Base-by-base conservation (phyloP, 768 basidiomycete species). In the Kwoniella europaea region DNA sequence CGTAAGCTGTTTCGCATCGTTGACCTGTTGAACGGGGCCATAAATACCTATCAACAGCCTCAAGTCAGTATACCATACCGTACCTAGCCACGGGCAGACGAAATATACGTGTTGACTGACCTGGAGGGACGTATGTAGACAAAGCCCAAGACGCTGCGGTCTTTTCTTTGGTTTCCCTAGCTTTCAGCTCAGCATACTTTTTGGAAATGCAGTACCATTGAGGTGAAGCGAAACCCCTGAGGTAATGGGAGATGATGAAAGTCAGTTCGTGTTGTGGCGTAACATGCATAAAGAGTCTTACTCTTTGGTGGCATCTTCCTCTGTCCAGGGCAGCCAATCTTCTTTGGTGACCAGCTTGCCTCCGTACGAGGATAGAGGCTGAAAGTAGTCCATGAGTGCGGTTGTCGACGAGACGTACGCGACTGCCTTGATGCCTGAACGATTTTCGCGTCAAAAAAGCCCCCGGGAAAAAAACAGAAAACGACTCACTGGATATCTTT, bases 171-270 rank as follows among this genome's bases (percentile, higher is more conserved):
- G 43, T 42, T 73, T 76, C 71, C 20, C 61, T 22, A 2, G 80
- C 78, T 9, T 78, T 71, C 16, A 65, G 53, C 56, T 79, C 80
- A 43, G 78, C 76, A 24, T 71, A 68, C 71, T 76, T 79, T 71
- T 81, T 81, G 57, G 79, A 79, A 24, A 73, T 67, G 71, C 67
- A 70, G 65, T 81, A 81, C 77, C 77, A 80, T 9, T 61, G 35
- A 18, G 43, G 44, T 1, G 63, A 60, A 18, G 27, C 50, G 29
- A 43, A 46, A 10, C 42, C 63, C 12, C 63, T 61, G 35, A 35
- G 35, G 35, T 35, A 43, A 4, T 22, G 22, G 22, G 20, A 22
- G 18, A 43, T 22, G 46, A 12, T 13, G 18, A 18, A 59, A 61
- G n/a, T 41, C 20, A 7, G 62, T 69, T 52, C 66, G 68, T 20